Conservation (phyloP, 2,329 filamentous ascomycete species). For the Dryadomyces quercus-mongolicae region DNA sequence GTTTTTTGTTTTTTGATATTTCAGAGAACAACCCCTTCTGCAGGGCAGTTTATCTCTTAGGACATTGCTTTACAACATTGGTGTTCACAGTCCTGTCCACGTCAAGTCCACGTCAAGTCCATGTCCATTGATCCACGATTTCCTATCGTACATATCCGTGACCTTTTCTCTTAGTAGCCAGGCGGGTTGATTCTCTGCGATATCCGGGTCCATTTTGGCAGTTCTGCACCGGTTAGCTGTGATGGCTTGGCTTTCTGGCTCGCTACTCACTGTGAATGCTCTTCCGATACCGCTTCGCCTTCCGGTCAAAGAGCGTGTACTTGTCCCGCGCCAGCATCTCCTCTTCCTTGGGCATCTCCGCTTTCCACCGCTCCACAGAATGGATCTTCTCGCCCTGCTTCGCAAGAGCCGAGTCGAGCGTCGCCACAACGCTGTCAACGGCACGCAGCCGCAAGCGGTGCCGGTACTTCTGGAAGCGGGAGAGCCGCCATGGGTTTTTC, state of each 20-base stretch:
- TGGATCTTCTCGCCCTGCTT: conserved; percentile 62
- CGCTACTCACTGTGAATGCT: conserved; percentile 71
- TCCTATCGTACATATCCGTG: not conserved
- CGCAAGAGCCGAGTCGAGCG: conserved; percentile 64
- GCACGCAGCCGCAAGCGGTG: conserved; percentile 72
- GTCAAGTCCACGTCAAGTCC: too few species aligned
- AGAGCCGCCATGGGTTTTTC: conserved; percentile 97
- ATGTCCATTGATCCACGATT: too few species aligned
- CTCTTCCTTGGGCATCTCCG: conserved; percentile 86
- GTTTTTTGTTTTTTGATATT: too few species aligned
- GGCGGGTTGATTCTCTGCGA: conserved; percentile 90
- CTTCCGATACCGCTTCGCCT: conserved; percentile 92
- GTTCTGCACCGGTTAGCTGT: conserved; percentile 34
- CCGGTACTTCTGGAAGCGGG: conserved; percentile 76
- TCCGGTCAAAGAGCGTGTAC: conserved; percentile 95
- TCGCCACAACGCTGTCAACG: conserved; percentile 79
- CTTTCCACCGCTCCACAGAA: conserved; percentile 80
- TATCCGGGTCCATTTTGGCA: conserved; percentile 90
- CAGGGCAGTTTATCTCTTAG: too few species aligned
- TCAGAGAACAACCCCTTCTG: not conserved
- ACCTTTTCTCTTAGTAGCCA: conserved; percentile 50
- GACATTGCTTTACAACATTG: too few species aligned
- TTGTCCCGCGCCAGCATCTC: conserved; percentile 97
- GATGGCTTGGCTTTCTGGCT: not conserved
- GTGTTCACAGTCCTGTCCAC: not conserved